Evolutionary conservation across 2,329 filamentous ascomycete species (phyloP), one percentile per base, ranked within the genome.

Genomic region (Monilinia polystroma): DNA sequence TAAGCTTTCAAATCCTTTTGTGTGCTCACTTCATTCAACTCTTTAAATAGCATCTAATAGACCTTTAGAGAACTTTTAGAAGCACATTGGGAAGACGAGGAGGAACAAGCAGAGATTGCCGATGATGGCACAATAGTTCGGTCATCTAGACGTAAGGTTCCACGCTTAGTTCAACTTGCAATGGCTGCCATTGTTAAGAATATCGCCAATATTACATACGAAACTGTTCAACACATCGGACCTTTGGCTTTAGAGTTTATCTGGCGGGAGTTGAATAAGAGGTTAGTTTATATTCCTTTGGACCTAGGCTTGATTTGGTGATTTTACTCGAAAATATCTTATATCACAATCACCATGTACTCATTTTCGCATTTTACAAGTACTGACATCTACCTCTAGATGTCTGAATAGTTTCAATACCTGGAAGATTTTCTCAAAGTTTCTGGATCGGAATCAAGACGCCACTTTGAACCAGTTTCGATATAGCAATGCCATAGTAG

Each of bases 401-500:
- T 69, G 65, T 59, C 14, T 67, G 2, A 57, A 74, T 38, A 73
- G 69, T 16, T 71, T 77, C 35, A 56, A 74, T 43, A 67, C 71
- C 3, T 77, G 75, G 75, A 68, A 66, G 23, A 70, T 73, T 0
- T 75, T 77, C 65, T 73, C 72, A 11, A 73, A 69, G 51, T n/a
- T 72, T 45, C 69, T 75, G 11, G 63, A 59, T 14, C 38, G 69
- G 12, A 62, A 71, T 6, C 62, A 70, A 35, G 41, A n/a, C n/a
- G 60, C 67, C 23, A 66, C 65, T 18, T 47, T 72, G 8, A 64
- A 67, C 32, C 67, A 74, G 16, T 65, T 72, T 38, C 70, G 73
- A 66, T 76, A 73, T 57, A 70, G 70, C n/a, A 63, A 73, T 58
- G 52, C 56, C 8, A 71, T 77, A 35, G 23, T 54, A 32, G 57